Evolutionary conservation across 371 early-diverging fungal species (phyloP).

Genomic region (Mucor irregularis): DNA sequence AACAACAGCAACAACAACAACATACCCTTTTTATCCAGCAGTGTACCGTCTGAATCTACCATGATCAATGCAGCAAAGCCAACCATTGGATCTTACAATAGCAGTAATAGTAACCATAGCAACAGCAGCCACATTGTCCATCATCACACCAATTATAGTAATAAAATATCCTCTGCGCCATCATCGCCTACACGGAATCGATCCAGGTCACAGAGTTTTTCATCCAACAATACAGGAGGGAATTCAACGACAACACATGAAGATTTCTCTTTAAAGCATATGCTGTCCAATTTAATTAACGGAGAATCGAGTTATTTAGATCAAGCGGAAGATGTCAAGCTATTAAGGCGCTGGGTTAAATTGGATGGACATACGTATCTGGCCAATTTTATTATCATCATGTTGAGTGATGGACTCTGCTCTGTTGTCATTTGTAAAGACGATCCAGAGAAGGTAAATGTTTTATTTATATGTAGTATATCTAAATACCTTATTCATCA

Average conservation of each 20-base stretch:
- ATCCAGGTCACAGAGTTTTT: conserved; percentile 28
- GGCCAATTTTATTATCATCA: conserved; percentile 24
- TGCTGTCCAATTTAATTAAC: conserved; percentile 30
- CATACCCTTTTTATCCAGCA: conserved; percentile 26
- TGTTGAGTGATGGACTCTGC: conserved; percentile 25
- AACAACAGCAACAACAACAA: too few relatives aligned
- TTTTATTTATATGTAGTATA: background rate
- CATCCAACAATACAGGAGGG: conserved; percentile 9
- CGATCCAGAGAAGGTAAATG: conserved; percentile 23
- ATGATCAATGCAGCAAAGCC: background rate
- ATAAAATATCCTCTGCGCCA: conserved; percentile 22
- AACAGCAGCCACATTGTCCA: background rate
- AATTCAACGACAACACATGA: too few relatives aligned
- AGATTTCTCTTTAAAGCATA: conserved; percentile 19
- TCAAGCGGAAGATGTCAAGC: conserved; percentile 31
- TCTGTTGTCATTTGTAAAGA: conserved; percentile 33
- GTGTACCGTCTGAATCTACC: conserved; percentile 32
- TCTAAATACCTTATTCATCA: background rate
- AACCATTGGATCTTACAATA: background rate
- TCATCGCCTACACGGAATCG: conserved; percentile 30
- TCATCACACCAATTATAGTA: background rate
- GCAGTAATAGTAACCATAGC: too few relatives aligned
- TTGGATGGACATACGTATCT: conserved; percentile 18
- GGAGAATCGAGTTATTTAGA: conserved; percentile 25
- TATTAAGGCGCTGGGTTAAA: conserved; percentile 35